Base-by-base conservation (phyloP, 1,284 basidiomycete species). In the Ganoderma meredithae region DNA sequence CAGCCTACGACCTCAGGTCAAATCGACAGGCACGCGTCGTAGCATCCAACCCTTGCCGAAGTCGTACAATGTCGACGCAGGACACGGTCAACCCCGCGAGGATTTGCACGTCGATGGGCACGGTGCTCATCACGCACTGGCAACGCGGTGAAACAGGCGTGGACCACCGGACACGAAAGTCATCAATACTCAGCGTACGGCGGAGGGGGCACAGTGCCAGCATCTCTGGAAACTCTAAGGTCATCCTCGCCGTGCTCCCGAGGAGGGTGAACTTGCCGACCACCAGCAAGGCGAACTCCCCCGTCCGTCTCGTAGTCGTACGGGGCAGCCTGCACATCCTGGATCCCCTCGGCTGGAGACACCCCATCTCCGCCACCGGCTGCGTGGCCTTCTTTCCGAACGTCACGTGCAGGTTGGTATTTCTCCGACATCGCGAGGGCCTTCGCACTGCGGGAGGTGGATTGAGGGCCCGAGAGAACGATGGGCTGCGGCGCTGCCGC, bases 291-390 rank as follows among this genome's bases (percentile, higher is more conserved):
- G 27, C 52, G 52, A 6, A 55, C 27, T 17, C 52, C 52, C 27
- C 52, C 27, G 17, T 55, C 52, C 52, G 52, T 55, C 52, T 55
- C n/a, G n/a, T n/a, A n/a, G n/a, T n/a, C 52, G 52, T 17, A 53
- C n/a, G 13, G 25, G 7, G 31, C 52, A 17, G 52, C 13, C 6
- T 53, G 52, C 52, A 7, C 12, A 15, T 4, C n/a, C n/a, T n/a
- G n/a, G n/a, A n/a, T 1, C 4, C 27, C 13, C 2, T 53, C 52
- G 17, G 25, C 52, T 13, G 15, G 1, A 49, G 47, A 25, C 7
- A 4, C 7, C 15, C 27, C 52, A 7, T 33, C 22, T 22, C 47
- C 13, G 22, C 22, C 10, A 12, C 22, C 47, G 12, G 10, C 47
- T 10, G 47, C 10, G 12, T 1, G n/a, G 10, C n/a, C 8, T 9